These are phyloP conservation scores for Esteya vermicola DNA, from an alignment of 2,329 filamentous ascomycete species.

Conservation along the genomic window DNA sequence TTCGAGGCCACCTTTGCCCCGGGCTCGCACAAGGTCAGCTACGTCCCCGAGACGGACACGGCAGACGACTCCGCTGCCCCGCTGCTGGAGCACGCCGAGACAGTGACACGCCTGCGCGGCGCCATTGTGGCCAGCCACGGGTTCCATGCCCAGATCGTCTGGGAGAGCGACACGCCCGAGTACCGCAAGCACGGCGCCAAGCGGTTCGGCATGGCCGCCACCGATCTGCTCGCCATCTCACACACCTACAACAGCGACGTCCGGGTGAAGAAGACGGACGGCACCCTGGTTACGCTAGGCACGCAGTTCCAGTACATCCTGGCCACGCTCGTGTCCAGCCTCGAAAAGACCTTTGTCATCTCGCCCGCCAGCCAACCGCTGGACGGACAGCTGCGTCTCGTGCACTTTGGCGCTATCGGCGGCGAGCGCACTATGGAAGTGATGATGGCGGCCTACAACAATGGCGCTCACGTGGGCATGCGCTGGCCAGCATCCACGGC, in stretches of 20 bases:
- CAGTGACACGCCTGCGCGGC: conserved; percentile 36
- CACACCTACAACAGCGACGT: conserved; percentile 36
- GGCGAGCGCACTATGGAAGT: conserved; percentile 59
- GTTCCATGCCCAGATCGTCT: conserved; percentile 76
- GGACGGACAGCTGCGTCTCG: conserved; percentile 54
- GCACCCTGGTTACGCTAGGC: not conserved
- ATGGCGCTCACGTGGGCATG: conserved; percentile 40
- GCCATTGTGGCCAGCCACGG: conserved; percentile 84
- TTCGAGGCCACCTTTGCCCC: conserved; percentile 49
- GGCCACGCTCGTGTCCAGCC: conserved; percentile 60
- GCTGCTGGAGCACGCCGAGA: conserved; percentile 11
- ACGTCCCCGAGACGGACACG: conserved; percentile 10
- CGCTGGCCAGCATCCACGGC: conserved; percentile 27
- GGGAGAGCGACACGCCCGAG: conserved; percentile 73
- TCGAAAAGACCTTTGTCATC: conserved; percentile 72
- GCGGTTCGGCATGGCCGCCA: conserved; percentile 74
- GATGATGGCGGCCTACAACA: conserved; percentile 52
- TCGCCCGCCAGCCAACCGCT: conserved; percentile 59
- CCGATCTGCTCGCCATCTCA: conserved; percentile 48
- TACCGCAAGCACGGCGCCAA: conserved; percentile 65
- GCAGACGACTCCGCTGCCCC: too few relatives aligned
- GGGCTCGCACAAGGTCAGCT: conserved; percentile 34
- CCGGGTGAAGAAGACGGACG: not conserved
- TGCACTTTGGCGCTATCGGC: conserved; percentile 58
- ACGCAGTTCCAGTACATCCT: conserved; percentile 48